These are phyloP conservation scores for Salpingoeca rosetta DNA, from an alignment of 78 protist genomes.

Conservation along the genomic window DNA sequence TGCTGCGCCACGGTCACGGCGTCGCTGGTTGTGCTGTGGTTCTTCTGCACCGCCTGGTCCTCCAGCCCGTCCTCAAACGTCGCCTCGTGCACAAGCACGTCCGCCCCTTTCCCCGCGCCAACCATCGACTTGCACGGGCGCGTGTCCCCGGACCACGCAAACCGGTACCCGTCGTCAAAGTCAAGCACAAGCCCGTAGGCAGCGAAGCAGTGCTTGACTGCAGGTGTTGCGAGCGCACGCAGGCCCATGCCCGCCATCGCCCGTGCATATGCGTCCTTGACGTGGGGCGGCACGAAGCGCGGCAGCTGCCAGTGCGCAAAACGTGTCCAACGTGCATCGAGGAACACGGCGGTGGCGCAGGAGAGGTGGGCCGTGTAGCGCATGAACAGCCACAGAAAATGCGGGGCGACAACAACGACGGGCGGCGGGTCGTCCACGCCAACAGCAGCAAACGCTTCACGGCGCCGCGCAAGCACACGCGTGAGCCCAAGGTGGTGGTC, in stretches of 20 bases:
- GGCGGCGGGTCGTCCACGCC: neutral
- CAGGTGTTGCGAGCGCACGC: neutral
- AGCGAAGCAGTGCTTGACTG: neutral
- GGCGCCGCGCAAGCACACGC: neutral
- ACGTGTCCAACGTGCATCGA: neutral
- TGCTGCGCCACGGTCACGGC: conserved; percentile 54
- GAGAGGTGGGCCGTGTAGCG: neutral
- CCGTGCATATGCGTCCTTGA: too few relatives aligned
- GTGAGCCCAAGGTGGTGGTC: conserved; percentile 93
- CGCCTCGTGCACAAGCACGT: conserved; percentile 84
- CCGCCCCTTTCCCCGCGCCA: conserved; percentile 36
- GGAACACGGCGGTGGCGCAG: neutral
- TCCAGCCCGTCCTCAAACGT: conserved; percentile 79
- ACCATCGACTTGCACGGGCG: conserved; percentile 57
- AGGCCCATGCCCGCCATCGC: neutral
- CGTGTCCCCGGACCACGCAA: conserved; percentile 81
- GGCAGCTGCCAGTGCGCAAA: neutral
- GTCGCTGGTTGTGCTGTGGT: conserved; percentile 58
- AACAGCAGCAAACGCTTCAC: neutral
- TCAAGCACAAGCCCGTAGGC: neutral
- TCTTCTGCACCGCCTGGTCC: conserved; percentile 44
- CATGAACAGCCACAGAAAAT: neutral
- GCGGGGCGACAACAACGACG: neutral
- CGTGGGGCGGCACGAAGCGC: neutral
- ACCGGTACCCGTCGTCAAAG: neutral